Conservation (phyloP, 2,329 filamentous ascomycete genomes). For the Rutstroemia sp. region DNA sequence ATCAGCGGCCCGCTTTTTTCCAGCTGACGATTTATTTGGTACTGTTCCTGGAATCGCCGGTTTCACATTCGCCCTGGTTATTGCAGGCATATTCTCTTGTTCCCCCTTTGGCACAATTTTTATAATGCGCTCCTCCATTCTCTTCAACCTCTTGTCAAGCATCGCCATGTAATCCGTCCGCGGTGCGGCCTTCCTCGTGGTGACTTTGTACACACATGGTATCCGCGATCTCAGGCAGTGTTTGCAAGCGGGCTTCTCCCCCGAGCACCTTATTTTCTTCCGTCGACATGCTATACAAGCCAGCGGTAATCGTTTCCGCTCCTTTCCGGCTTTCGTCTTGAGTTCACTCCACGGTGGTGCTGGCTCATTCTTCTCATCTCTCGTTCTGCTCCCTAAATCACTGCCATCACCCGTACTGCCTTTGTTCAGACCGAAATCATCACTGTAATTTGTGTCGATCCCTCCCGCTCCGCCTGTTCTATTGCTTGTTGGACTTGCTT, state of each 20-base stretch:
- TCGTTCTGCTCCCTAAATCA: slow-evolving; percentile 45
- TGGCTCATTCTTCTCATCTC: slow-evolving; percentile 51
- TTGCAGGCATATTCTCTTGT: slow-evolving; percentile 51
- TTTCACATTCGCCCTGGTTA: slow-evolving; percentile 78
- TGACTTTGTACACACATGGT: slow-evolving; percentile 96
- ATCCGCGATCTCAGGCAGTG: slow-evolving; percentile 89
- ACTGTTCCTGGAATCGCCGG: slow-evolving; percentile 58
- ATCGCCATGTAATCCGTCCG: slow-evolving; percentile 99
- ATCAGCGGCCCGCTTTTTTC: slow-evolving; percentile 75
- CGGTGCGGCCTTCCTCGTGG: slow-evolving; percentile 85
- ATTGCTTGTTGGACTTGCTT: slow-evolving; percentile 27
- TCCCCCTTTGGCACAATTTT: slow-evolving; percentile 89
- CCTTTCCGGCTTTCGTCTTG: slow-evolving; percentile 90
- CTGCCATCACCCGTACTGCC: slow-evolving; percentile 42
- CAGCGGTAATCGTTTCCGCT: slow-evolving; percentile 83
- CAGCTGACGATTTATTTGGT: slow-evolving; percentile 42
- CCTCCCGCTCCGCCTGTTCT: slow-evolving; percentile 16
- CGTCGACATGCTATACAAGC: slow-evolving; percentile 93
- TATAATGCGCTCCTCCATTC: slow-evolving; percentile 97
- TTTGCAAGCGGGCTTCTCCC: slow-evolving; percentile 95
- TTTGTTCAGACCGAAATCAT: slow-evolving; percentile 50
- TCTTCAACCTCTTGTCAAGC: slow-evolving; percentile 89
- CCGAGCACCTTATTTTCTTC: slow-evolving; percentile 97
- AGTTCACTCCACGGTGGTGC: slow-evolving; percentile 71
- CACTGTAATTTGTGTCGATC: slow-evolving; percentile 28